Base-by-base conservation (phyloP, 345 rosid genomes). In the Melastoma malabathricum region DNA sequence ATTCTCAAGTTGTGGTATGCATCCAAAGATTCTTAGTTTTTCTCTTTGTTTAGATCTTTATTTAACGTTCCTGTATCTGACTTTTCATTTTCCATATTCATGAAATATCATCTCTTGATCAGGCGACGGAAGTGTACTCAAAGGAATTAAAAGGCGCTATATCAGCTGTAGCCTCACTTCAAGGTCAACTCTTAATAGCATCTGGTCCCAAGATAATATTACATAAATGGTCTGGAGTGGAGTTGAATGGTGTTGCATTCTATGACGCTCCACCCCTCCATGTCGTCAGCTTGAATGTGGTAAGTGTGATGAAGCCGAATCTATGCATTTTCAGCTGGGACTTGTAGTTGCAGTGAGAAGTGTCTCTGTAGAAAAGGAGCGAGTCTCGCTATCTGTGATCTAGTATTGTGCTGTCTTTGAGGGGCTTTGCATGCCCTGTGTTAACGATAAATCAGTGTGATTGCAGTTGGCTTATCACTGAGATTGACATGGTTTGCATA, bases 101-200 rank as follows among this genome's bases (percentile, higher is more conserved):
- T 22, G 25, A 22, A 52, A 47, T 50, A 52, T 55, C 57, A 4
- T 15, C 43, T 17, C 13, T 18, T 50, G 68, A 51, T 52, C 72
- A 90, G 98, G 94, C 82, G 60, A 60, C 96, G 13, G 97, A 92
- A 70, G 95, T 87, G 43, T 92, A 87, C 71, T 82, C 95, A 13
- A 92, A 79, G 74, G 96, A 92, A 71, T 72, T 87, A 65, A 92
- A 87, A 70, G 97, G 97, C 65, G 95, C 95, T 55, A 84, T 92
- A 72, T 92, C 98, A 51, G 97, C 98, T 64, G 75, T 92, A 64
- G 97, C 98, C 57, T 75, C 98, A 44, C 93, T 92, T 69, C 95
- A 92, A 82, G 98, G 98, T 50, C 93, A 80, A 66, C 83, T 92
- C 52, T 62, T 92, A 65, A 77, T 92, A 72, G 94, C 97, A 52